These are phyloP conservation scores for Ustilago esculenta DNA, from an alignment of 1,284 basidiomycete genomes.

Conservation along the genomic window DNA sequence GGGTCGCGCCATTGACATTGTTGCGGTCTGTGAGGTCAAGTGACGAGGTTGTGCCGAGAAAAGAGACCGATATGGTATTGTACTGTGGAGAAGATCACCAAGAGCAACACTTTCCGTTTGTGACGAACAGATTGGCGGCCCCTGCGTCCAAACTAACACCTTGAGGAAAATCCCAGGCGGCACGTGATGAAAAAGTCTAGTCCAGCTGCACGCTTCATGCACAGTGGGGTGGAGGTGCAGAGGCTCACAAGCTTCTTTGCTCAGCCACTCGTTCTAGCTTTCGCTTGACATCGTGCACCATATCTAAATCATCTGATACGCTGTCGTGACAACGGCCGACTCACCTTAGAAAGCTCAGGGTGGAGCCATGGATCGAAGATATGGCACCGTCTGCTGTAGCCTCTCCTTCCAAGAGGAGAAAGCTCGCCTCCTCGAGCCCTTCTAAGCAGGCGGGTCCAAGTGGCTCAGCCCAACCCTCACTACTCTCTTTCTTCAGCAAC, in stretches of 20 bases:
- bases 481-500: conserved; percentile 40
- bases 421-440: conserved; percentile 32
- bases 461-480: conserved; percentile 35
- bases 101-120: conserved; percentile 7
- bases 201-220: conserved; percentile 31
- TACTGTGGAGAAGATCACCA: conserved; percentile 2
- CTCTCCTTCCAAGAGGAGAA: conserved; percentile 42
- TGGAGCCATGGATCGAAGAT: conserved; percentile 15
- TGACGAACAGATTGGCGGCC: conserved; percentile 15
- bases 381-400: conserved; percentile 33
- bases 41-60: background rate
- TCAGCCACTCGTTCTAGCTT: no score
- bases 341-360: background rate
- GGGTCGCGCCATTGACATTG: conserved; percentile 43
- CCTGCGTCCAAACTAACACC: conserved; percentile 32
- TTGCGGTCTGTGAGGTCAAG: conserved; percentile 3
- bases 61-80: no score
- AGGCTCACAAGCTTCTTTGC: no score
- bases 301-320: no score
- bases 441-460: conserved; percentile 22
- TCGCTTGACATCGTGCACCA: no score
- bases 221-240: conserved; percentile 32
- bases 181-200: no score
- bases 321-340: no score
- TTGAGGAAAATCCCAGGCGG: no score